Evolutionary conservation across 192 early-diverging fungal species (phyloP).

Genomic region (Obelidium mucronatum): DNA sequence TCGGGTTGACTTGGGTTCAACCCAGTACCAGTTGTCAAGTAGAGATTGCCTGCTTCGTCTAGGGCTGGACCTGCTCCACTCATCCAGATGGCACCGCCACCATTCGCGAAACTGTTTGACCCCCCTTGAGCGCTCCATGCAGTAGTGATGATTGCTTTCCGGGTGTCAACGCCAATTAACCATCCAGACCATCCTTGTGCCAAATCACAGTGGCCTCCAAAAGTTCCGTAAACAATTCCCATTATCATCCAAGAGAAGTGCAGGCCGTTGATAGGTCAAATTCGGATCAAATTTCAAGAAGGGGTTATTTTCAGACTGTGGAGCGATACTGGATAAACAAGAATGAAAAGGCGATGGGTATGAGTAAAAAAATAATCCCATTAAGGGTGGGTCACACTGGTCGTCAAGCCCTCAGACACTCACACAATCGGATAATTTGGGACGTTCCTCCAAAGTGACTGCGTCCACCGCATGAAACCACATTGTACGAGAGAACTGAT

Average conservation of each 20-base stretch:
- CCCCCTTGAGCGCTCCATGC: conserved; percentile 14
- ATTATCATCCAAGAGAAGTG: conserved; percentile 1
- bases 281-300: conserved; percentile 13
- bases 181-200: conserved; percentile 30
- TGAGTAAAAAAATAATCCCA: not conserved
- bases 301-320: conserved; percentile 29
- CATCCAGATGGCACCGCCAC: conserved; percentile 28
- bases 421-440: conserved; percentile 9
- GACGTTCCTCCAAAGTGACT: conserved; percentile 4
- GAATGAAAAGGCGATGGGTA: not conserved
- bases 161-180: conserved; percentile 15
- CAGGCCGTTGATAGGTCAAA: conserved; percentile 13
- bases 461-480: conserved; percentile 31
- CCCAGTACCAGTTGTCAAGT: conserved; percentile 20
- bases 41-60: conserved; percentile 16
- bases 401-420: too few species aligned
- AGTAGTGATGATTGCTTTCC: not conserved
- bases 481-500: conserved; percentile 9
- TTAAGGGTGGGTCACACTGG: not conserved
- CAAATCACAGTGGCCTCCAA: conserved; percentile 36
- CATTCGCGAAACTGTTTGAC: not conserved
- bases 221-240: conserved; percentile 27
- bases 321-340: conserved; percentile 9
- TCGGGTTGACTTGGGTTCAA: not conserved
- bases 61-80: conserved; percentile 9